A percentile compares a stretch with the other conserved stretches of the same genome.
Evolutionary conservation across 371 early-diverging fungal species (phyloP).

Genomic region (Rhizopus microsporus): DNA sequence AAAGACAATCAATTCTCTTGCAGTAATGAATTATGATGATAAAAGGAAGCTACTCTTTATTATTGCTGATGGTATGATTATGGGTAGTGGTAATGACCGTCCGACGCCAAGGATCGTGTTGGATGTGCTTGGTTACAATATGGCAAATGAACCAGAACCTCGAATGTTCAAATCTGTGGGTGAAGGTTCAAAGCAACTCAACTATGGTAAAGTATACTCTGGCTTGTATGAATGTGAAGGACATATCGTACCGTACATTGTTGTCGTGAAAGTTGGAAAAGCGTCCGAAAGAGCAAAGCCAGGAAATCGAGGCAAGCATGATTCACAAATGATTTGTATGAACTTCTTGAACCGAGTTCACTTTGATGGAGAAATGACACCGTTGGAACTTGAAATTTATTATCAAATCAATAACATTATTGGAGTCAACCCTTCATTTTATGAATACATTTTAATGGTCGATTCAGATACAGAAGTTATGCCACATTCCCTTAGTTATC

Average conservation of each 20-base stretch:
- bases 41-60: conserved; percentile 92
- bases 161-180: conserved; percentile 88
- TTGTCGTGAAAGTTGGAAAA: conserved; percentile 90
- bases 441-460: conserved; percentile 93
- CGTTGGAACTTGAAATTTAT: conserved; percentile 90
- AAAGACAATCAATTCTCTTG: conserved; percentile 91
- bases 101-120: conserved; percentile 96
- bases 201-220: conserved; percentile 95
- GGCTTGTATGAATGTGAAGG: conserved; percentile 90
- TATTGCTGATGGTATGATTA: conserved; percentile 87
- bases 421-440: conserved; percentile 83
- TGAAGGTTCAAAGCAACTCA: conserved; percentile 84
- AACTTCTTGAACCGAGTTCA: conserved; percentile 96
- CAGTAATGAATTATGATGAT: conserved; percentile 86
- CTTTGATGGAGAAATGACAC: conserved; percentile 83
- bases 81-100: conserved; percentile 93
- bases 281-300: conserved; percentile 74
- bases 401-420: conserved; percentile 81
- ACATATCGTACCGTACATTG: conserved; percentile 88
- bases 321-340: conserved; percentile 98
- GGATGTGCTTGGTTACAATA: conserved; percentile 88
- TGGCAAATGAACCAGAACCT: conserved; percentile 82
- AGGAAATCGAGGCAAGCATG: conserved; percentile 98
- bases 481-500: conserved; percentile 73
- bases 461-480: conserved; percentile 94